These are phyloP conservation scores for Colletotrichum orbiculare DNA, from an alignment of 2,329 filamentous ascomycete genomes.

Conservation along the genomic window DNA sequence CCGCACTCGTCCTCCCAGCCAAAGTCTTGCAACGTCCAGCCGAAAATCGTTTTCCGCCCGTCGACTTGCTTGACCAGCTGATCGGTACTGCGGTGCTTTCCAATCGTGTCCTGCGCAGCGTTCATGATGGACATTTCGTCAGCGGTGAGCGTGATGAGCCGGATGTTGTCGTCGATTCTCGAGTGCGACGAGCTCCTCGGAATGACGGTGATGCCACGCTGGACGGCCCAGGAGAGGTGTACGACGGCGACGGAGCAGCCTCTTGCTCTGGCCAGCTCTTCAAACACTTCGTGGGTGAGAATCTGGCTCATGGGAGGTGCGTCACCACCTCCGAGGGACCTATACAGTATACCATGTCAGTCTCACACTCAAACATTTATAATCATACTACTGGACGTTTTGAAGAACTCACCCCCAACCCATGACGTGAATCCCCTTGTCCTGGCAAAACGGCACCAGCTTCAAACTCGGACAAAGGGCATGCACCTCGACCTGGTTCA, in stretches of 20 bases:
- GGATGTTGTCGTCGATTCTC: constrained; percentile 39
- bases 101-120: constrained; percentile 38
- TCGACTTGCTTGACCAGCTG: constrained; percentile 30
- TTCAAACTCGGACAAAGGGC: too few species aligned
- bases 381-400: too few species aligned
- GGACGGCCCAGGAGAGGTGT: constrained; percentile 40
- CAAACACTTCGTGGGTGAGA: constrained; percentile 36
- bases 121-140: constrained; percentile 41
- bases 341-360: neutral
- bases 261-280: constrained; percentile 38
- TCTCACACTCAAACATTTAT: too few species aligned
- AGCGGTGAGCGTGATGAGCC: constrained; percentile 40
- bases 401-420: too few species aligned
- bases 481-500: too few species aligned
- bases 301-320: constrained; percentile 22
- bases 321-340: neutral
- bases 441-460: too few species aligned
- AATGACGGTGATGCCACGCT: constrained; percentile 40
- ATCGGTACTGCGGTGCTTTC: constrained; percentile 29
- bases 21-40: constrained; percentile 40
- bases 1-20: constrained; percentile 44
- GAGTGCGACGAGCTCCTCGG: constrained; percentile 37
- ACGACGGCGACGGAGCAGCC: constrained; percentile 39
- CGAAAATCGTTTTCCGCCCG: constrained; percentile 37
- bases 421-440: too few species aligned